Base-by-base conservation (phyloP, 176 grass and related monocot genomes). In the Hsuehochloa calcarea region DNA sequence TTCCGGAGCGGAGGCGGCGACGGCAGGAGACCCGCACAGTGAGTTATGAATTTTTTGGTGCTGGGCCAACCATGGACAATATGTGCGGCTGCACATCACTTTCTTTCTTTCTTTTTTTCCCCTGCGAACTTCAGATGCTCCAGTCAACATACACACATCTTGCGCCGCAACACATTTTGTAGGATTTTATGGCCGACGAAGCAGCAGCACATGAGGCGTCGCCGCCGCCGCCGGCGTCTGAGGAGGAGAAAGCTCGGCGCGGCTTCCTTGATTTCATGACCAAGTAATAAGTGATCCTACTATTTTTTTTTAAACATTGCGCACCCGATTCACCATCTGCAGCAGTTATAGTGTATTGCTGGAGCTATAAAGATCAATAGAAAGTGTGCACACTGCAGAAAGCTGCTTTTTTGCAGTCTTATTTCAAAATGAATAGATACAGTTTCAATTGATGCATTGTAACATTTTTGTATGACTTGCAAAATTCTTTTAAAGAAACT, bases 261-360 rank as follows among this genome's bases (percentile, higher is more conserved):
- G 31, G 67, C 45, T 90, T 90, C 79, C 55, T 69, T 39, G 54
- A 87, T 78, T 84, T 87, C 46, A 90, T 87, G 89, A 78, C 72
- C 12, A 90, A 77, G 85, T 91, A 84, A 58, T 68, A 19, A 19
- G 10, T 8, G 35, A 79, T 31, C 46, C 17, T 9, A 29, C 17
- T 9, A 29, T 41, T 39, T 22, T 62, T 22, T 8, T 75, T 15
- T 70, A 10, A 29, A 19, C 26, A 46, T 26, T 27, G 40, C 31
- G 40, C 31, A 35, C 6, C 19, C 38, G 3, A 38, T 80, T 67
- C 1, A 51, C 4, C 17, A 22, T 46, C 49, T 65, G 40, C 25
- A 47, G 60, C 6, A 26, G 39, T 6, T 12, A 19, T 47, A 20
- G 16, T 49, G 19, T 66, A 67, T 15, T 51, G 6, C 29, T 22